Conservation (phyloP, 2,329 filamentous ascomycete genomes). For the Aspergillus nomiae region DNA sequence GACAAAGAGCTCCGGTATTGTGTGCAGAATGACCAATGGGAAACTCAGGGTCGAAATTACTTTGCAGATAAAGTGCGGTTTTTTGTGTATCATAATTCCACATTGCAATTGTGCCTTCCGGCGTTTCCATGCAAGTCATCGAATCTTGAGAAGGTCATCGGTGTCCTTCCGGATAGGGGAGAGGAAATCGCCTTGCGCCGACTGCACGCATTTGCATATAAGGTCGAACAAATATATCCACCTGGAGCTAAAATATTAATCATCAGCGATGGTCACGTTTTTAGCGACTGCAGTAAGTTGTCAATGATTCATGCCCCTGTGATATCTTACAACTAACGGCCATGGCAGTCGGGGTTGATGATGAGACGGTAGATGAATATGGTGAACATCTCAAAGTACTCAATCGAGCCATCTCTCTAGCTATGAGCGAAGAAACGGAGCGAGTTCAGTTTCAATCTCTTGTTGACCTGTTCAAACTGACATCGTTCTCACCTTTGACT, state of each 20-base stretch:
- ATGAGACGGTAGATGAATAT: constrained; percentile 46
- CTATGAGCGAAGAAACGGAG: not conserved
- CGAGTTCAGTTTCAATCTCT: constrained; percentile 7
- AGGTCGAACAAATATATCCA: constrained; percentile 33
- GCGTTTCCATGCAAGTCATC: constrained; percentile 47
- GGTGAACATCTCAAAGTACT: constrained; percentile 41
- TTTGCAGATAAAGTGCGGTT: not conserved
- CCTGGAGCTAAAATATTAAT: constrained; percentile 41
- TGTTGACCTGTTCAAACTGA: constrained; percentile 5
- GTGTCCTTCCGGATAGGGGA: constrained; percentile 36
- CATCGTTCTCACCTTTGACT: not conserved
- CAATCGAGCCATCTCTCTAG: constrained; percentile 26
- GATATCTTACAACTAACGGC: not conserved
- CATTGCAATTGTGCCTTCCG: constrained; percentile 34
- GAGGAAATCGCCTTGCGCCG: constrained; percentile 37
- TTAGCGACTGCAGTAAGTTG: constrained; percentile 45
- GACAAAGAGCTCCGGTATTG: not conserved
- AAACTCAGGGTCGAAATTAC: not conserved
- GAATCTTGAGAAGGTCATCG: constrained; percentile 37
- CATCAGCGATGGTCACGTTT: constrained; percentile 46
- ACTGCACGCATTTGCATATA: constrained; percentile 32
- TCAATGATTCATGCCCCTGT: not conserved
- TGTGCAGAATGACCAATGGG: not conserved
- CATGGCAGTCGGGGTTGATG: constrained; percentile 44
- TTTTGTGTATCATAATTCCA: not conserved